Evolutionary conservation across 805 yeast genomes (phyloP), one percentile per base, ranked within the genome.

Genomic region (Suhomyces canberraensis): DNA sequence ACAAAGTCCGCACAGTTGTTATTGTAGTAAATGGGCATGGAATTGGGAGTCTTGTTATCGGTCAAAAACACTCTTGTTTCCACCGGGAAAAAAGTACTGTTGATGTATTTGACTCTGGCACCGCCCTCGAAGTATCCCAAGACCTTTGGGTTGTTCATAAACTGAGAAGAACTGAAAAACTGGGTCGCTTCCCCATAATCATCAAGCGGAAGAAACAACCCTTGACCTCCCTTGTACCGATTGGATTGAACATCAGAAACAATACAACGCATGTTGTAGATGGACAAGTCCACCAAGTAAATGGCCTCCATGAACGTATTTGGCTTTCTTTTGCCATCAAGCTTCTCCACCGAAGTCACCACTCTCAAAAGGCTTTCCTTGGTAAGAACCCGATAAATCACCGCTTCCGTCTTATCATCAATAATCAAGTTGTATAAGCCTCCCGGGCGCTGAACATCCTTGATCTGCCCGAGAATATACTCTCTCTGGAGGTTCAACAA

Each of bases 1-100:
- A 84, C 81, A 31, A 82, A 62, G 39, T 79, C 83, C 25, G 63
- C 56, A 49, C 93, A 87, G 35, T 73, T 67, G 19, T 66, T 66
- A 51, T 80, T 89, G 58, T 79, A 90, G 52, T 81, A 84, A 15
- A 80, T 67, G 36, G 89, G 89, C 57, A 87, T 68, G 1, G 95
- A 76, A 45, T 78, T 73, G 29, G 66, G 58, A 8, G 66, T 61
- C 14, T 52, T 55, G 30, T 54, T 69, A 39, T 78, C 79, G n/a
- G 87, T 67, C n/a, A 89, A 71, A 58, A 81, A 91, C 6, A 81
- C 78, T 16, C 80, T 73, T 1, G 79, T 55, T 54, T 91, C 96
- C 21, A 79, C 64, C 2, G 96, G 91, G 36, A 48, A 71, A 57
- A 53, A 78, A 63, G 35, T 75, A 22, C 62, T 47, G 25, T 58